These are phyloP conservation scores for Tillandsia fasciculata DNA, from an alignment of 176 grass and related monocot species.

Conservation along the genomic window DNA sequence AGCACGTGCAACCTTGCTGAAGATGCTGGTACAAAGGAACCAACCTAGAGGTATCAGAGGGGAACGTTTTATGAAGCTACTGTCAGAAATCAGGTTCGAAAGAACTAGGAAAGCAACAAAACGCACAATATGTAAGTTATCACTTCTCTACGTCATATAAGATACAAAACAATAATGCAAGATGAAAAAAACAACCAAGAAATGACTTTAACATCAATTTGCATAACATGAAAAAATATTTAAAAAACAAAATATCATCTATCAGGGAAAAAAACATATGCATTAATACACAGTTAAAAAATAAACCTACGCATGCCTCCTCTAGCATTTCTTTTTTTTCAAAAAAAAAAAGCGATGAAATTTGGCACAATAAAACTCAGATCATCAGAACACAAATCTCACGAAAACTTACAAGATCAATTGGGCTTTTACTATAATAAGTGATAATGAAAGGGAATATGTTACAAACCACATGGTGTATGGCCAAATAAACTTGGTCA, in stretches of 20 bases:
- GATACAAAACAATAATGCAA: neutral
- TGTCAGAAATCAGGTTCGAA: constrained; percentile 2
- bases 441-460: neutral
- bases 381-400: too few species aligned
- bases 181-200: too few species aligned
- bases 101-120: neutral
- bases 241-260: neutral
- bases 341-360: too few species aligned
- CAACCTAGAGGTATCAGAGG: constrained; percentile 52
- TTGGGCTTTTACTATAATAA: too few species aligned
- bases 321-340: too few species aligned
- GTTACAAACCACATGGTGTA: neutral
- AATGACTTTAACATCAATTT: neutral
- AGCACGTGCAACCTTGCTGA: constrained; percentile 71
- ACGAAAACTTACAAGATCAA: too few species aligned
- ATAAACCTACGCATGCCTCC: too few species aligned
- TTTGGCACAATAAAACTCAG: too few species aligned
- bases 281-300: too few species aligned
- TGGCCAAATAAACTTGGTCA: neutral
- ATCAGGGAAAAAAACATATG: too few species aligned
- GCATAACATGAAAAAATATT: constrained; percentile 14
- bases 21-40: constrained; percentile 85
- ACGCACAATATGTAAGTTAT: neutral
- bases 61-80: constrained; percentile 21
- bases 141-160: neutral